phyloP scores from a whole-genome alignment of 257 asterid genomes.

The Plantago major region DNA sequence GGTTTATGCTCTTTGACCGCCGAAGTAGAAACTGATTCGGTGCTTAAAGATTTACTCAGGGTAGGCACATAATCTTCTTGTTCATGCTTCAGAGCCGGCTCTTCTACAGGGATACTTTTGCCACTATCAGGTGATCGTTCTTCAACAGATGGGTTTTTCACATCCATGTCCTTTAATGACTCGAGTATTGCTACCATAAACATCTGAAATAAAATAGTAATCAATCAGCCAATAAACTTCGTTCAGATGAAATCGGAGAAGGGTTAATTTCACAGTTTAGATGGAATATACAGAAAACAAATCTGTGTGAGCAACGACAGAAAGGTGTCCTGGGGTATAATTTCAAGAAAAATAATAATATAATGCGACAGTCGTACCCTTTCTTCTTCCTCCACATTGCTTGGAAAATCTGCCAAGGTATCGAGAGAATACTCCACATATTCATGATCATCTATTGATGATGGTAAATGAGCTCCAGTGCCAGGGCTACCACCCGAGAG shows the following conservation, averaged over 20 bases:
- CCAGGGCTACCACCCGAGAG: constrained; percentile 48
- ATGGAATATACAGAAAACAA: background rate
- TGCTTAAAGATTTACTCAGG: constrained; percentile 17
- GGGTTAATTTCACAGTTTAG: constrained; percentile 1
- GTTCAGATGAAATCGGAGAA: background rate
- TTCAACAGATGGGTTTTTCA: constrained; percentile 19
- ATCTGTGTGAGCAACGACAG: no score
- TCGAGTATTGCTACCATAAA: constrained; percentile 67
- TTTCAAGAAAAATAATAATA: background rate
- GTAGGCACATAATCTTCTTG: constrained; percentile 18
- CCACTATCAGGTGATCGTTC: constrained; percentile 28
- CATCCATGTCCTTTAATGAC: constrained; percentile 64
- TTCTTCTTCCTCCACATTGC: constrained; percentile 84
- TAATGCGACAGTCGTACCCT: constrained; percentile 35
- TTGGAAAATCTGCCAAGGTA: constrained; percentile 65
- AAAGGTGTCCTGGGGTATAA: background rate
- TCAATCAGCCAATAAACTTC: constrained; percentile 2
- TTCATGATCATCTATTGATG: constrained; percentile 66
- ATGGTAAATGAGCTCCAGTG: constrained; percentile 37
- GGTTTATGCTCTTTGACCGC: constrained; percentile 19
- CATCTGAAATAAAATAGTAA: constrained; percentile 48
- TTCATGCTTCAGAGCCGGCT: constrained; percentile 29
- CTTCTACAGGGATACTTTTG: constrained; percentile 24
- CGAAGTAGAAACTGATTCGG: constrained; percentile 20
- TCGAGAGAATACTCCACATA: constrained; percentile 77